A percentile compares a stretch with the other conserved stretches of the same genome.
These are phyloP conservation scores for Moesziomyces parantarcticus DNA, from an alignment of 1,284 basidiomycete species.

Conservation along the genomic window DNA sequence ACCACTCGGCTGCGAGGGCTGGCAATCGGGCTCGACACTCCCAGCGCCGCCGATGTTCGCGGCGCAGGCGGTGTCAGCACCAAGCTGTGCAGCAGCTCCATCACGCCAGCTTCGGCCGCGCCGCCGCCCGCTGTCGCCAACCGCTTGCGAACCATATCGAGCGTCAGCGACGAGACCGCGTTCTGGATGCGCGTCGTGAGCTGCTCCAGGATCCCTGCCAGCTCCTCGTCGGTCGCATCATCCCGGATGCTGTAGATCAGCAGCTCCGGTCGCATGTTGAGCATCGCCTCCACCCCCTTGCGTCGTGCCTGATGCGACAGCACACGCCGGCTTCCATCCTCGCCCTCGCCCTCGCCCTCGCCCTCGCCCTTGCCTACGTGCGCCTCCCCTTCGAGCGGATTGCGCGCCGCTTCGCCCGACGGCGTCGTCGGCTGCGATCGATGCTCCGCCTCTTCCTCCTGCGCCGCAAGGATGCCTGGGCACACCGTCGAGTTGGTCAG, in stretches of 20 bases:
- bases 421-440: conserved; percentile 39
- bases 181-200: conserved; percentile 64
- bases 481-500: conserved; percentile 76
- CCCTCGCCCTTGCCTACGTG: neutral
- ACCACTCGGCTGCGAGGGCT: conserved; percentile 27
- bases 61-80: conserved; percentile 17
- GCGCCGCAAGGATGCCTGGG: conserved; percentile 62
- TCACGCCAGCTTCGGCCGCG: conserved; percentile 15
- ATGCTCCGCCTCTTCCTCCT: conserved; percentile 22
- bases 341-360: too few relatives aligned
- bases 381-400: conserved; percentile 20
- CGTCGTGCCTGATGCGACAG: conserved; percentile 46
- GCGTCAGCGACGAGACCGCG: conserved; percentile 43
- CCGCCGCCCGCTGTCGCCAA: conserved; percentile 28
- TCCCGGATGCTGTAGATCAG: conserved; percentile 61
- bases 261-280: conserved; percentile 59
- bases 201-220: conserved; percentile 58
- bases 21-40: conserved; percentile 13
- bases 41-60: neutral
- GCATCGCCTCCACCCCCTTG: conserved; percentile 53
- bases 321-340: conserved; percentile 1
- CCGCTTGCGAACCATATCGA: conserved; percentile 28
- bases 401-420: conserved; percentile 19
- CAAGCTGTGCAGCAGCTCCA: conserved; percentile 33
- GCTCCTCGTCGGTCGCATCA: conserved; percentile 65